Evolutionary conservation across 1,139 yeast species (phyloP), one percentile per base, ranked within the genome.

Genomic region (Candida anutae): DNA sequence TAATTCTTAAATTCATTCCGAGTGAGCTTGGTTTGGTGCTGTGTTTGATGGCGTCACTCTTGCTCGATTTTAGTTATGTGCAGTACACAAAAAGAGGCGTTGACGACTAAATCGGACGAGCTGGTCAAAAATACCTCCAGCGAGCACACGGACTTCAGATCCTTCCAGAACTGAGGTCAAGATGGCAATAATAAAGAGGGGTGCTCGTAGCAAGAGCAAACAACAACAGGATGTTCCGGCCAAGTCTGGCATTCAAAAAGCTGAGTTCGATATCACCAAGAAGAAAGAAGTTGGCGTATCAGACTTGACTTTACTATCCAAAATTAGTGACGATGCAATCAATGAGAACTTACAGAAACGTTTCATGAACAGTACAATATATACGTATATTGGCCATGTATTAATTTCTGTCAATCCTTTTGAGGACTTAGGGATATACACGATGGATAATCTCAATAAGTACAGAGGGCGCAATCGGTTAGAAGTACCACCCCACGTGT

Each of bases 401-500:
- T 69, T 90, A 53, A 90, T 93, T 45, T 87, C 96, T 5, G 95
- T 93, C 30, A 93, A 93, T 46, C 99, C 99, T 3, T 93, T 93
- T 60, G 76, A 88, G 40, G 98, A 93, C 52, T 66, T 93, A 47
- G 99, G 98, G 3, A 90, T 93, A 30, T 93, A 93, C 55, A 85
- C 96, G 5, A 79, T 74, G 28, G 78, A 74, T 16, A 76, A 78
- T 8, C 62, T 90, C 45, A 71, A 75, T 35, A 65, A 80, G 26
- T 93, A 93, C 51, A 77, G 78, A 53, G 96, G 95, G 33, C 85
- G 88, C 53, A 93, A 90, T 54, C 68, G 98, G 47, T 65, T 93
- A 37, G 99, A 93, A 55, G 94, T 83, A 20, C 94, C 97, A n/a
- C 99, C 99, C 5, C 99, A 93, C 59, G 98, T 93, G 24, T 93